Evolutionary conservation across 768 basidiomycete genomes (phyloP).

Genomic region (Rhodotorula kratochvilovae): DNA sequence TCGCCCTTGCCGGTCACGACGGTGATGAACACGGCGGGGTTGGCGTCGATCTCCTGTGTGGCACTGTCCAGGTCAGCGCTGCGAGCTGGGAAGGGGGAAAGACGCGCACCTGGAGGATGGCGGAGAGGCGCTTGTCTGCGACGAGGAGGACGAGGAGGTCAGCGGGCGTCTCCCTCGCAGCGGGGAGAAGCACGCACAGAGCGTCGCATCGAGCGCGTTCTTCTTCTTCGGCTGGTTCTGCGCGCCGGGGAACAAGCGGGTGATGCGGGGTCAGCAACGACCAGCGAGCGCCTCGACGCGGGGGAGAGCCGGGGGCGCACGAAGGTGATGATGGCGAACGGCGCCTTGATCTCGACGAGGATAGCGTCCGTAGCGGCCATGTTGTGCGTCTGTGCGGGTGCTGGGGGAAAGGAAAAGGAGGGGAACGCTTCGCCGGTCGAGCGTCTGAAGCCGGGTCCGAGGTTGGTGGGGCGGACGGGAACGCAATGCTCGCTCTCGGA

Average conservation of each 20-base stretch:
- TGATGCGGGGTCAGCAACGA: background rate
- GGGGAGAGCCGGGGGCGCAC: background rate
- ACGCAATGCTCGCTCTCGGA: too few species aligned
- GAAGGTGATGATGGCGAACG: slow-evolving; percentile 32
- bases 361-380: slow-evolving; percentile 7
- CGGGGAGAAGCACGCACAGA: slow-evolving; percentile 7
- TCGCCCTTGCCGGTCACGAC: slow-evolving; percentile 31
- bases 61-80: background rate
- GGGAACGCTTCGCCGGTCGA: too few species aligned
- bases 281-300: background rate
- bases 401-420: too few species aligned
- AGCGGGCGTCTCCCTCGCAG: background rate
- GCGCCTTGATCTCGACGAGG: slow-evolving; percentile 24
- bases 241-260: too few species aligned
- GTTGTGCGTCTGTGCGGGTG: too few species aligned
- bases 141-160: too few species aligned
- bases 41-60: slow-evolving; percentile 12
- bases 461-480: too few species aligned
- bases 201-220: slow-evolving; percentile 21
- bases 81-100: too few species aligned
- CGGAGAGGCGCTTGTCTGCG: slow-evolving; percentile 4
- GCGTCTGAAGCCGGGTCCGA: too few species aligned
- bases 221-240: slow-evolving; percentile 34
- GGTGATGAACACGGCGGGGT: slow-evolving; percentile 20
- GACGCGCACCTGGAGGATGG: background rate